Percentiles rank a stretch among this genome's conserved stretches.
These are phyloP conservation scores for Suillus luteus DNA, from an alignment of 768 basidiomycete species.

Conservation along the genomic window DNA sequence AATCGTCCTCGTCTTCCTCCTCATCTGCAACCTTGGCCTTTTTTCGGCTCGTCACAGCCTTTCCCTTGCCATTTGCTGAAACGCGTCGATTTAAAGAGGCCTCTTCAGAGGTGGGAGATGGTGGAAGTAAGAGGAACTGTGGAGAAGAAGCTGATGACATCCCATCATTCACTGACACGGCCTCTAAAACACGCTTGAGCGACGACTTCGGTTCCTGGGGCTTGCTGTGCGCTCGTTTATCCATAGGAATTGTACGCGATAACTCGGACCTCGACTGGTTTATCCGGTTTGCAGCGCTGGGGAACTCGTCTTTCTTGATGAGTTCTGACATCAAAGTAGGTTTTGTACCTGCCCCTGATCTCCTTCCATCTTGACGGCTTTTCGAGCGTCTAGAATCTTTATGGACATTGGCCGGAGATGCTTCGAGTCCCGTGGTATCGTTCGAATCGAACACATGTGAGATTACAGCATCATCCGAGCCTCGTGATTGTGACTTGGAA, in stretches of 20 bases:
- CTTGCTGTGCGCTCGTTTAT: slow-evolving; percentile 1
- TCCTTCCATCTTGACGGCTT: too few species aligned
- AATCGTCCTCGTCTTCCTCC: slow-evolving; percentile 23
- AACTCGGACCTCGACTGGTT: not conserved
- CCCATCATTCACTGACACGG: slow-evolving; percentile 1
- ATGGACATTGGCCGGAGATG: not conserved
- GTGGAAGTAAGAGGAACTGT: slow-evolving; percentile 52
- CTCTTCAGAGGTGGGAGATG: slow-evolving; percentile 62
- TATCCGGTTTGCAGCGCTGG: not conserved
- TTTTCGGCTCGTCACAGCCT: slow-evolving; percentile 44
- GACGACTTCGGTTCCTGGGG: slow-evolving; percentile 30
- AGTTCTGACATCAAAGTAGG: not conserved
- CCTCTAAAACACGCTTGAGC: slow-evolving; percentile 46
- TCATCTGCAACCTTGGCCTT: slow-evolving; percentile 46
- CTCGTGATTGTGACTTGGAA: slow-evolving; percentile 1
- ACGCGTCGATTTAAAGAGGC: slow-evolving; percentile 27
- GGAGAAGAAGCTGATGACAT: slow-evolving; percentile 8
- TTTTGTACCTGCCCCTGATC: not conserved
- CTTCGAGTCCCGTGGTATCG: slow-evolving; percentile 8
- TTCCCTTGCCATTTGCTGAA: slow-evolving; percentile 43
- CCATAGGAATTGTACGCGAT: not conserved
- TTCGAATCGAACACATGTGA: slow-evolving; percentile 8
- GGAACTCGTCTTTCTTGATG: not conserved
- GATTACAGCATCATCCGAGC: not conserved
- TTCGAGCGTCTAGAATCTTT: slow-evolving; percentile 5